phyloP scores from a whole-genome alignment of 176 grass and related monocot species.

The bread wheat (Triticum aestivum) region IWGSC_CS_RefSeq_v2.1 NC_057797.1:762667982-762668481 shows the following conservation, averaged over 20 bases:
- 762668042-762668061: constrained; percentile 32
- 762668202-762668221: constrained; percentile 93
- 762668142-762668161: constrained; percentile 31
- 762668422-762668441: constrained; percentile 94
- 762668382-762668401: neutral
- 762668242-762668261: constrained; percentile 87
- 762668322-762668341: constrained; percentile 72
- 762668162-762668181: constrained; percentile 30
- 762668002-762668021: constrained; percentile 18
- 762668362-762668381: constrained; percentile 5
- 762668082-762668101: constrained; percentile 24
- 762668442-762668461: constrained; percentile 96
- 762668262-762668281: constrained; percentile 91
- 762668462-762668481: constrained; percentile 93
- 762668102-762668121: constrained; percentile 20
- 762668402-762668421: constrained; percentile 21
- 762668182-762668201: constrained; percentile 41
- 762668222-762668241: constrained; percentile 93
- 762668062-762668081: constrained; percentile 40
- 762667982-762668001: constrained; percentile 18
- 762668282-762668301: constrained; percentile 92
- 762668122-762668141: constrained; percentile 38
- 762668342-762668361: constrained; percentile 15
- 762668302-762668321: constrained; percentile 97
- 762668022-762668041: constrained; percentile 37